Percentiles rank a stretch among this genome's conserved stretches.
Evolutionary conservation across 2,329 filamentous ascomycete genomes (phyloP).

Genomic region (Cladosporium sp.): DNA sequence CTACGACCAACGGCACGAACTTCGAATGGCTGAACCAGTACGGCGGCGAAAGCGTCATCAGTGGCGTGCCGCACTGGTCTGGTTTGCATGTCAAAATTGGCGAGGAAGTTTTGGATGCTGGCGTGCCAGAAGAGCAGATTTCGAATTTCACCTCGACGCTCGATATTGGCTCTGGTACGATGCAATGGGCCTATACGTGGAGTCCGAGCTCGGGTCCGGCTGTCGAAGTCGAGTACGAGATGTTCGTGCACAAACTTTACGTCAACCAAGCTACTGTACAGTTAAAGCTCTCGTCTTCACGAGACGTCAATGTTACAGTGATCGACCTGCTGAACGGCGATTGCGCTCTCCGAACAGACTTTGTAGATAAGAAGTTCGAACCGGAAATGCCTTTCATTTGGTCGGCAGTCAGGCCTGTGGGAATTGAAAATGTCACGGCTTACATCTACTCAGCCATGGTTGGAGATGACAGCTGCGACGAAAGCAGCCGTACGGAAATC

Average conservation of each 20-base stretch:
- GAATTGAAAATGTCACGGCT: slow-evolving; percentile 59
- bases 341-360: slow-evolving; percentile 61
- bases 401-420: slow-evolving; percentile 60
- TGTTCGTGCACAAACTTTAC: slow-evolving; percentile 61
- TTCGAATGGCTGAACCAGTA: slow-evolving; percentile 67
- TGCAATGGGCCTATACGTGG: slow-evolving; percentile 66
- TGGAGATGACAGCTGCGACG: slow-evolving; percentile 35
- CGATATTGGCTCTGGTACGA: slow-evolving; percentile 59
- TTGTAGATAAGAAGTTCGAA: slow-evolving; percentile 54
- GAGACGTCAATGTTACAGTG: slow-evolving; percentile 53
- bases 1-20: slow-evolving; percentile 56
- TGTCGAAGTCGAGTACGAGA: slow-evolving; percentile 60
- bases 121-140: slow-evolving; percentile 55
- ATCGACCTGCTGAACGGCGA: slow-evolving; percentile 66
- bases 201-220: slow-evolving; percentile 46
- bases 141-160: slow-evolving; percentile 58
- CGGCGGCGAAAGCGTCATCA: slow-evolving; percentile 66
- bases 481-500: slow-evolving; percentile 42
- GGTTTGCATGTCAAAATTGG: slow-evolving; percentile 56
- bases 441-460: slow-evolving; percentile 52
- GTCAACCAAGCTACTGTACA: slow-evolving; percentile 60
- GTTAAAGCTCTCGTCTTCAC: slow-evolving; percentile 54
- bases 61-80: slow-evolving; percentile 66
- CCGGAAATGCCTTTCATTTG: slow-evolving; percentile 53
- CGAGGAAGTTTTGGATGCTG: slow-evolving; percentile 55